Evolutionary conservation across 306 rosid genomes (phyloP).

Genomic region (Arachis stenosperma): DNA sequence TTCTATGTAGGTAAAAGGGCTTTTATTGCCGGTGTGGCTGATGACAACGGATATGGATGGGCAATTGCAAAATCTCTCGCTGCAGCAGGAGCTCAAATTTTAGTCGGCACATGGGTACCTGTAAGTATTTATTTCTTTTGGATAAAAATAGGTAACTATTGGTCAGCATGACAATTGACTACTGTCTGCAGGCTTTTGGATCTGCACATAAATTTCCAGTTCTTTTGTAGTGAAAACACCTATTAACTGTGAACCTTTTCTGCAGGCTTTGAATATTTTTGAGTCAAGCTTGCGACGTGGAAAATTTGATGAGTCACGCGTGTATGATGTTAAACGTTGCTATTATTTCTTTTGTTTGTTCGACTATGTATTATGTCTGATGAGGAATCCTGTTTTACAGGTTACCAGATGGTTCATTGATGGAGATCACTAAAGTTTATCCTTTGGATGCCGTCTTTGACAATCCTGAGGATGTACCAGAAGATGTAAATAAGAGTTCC

Average conservation of each 20-base stretch:
- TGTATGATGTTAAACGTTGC: slow-evolving; percentile 54
- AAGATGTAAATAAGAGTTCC: slow-evolving; percentile 69
- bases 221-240: slow-evolving; percentile 23
- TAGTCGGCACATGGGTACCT: slow-evolving; percentile 99
- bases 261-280: slow-evolving; percentile 88
- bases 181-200: not conserved
- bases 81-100: slow-evolving; percentile 99
- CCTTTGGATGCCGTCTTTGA: slow-evolving; percentile 97
- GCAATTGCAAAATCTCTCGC: slow-evolving; percentile 98
- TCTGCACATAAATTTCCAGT: not conserved
- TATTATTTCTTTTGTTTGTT: slow-evolving; percentile 22
- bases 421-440: slow-evolving; percentile 90
- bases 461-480: slow-evolving; percentile 90
- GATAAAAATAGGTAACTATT: slow-evolving; percentile 57
- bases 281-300: slow-evolving; percentile 95
- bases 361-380: slow-evolving; percentile 34
- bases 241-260: slow-evolving; percentile 39
- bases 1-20: slow-evolving; percentile 79
- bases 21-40: slow-evolving; percentile 96
- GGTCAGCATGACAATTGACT: slow-evolving; percentile 36
- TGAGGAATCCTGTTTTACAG: slow-evolving; percentile 51
- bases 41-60: slow-evolving; percentile 99
- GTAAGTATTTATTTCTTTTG: slow-evolving; percentile 49
- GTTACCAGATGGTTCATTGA: slow-evolving; percentile 88
- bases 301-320: slow-evolving; percentile 85